Base-by-base conservation (phyloP, 129 eudicot genomes). In the Flaveria bidentis region DNA sequence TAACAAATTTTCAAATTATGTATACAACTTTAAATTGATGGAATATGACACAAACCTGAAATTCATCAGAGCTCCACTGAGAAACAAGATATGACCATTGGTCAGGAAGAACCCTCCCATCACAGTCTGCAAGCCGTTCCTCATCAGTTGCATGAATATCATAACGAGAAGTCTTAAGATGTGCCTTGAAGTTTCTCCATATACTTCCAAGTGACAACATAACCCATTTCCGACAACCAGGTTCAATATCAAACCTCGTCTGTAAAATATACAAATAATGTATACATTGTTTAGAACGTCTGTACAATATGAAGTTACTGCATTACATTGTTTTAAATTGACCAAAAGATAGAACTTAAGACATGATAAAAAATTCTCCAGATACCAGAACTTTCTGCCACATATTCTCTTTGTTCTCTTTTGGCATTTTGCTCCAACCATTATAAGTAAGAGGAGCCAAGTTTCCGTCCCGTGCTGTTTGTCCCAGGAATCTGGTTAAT, bases 361-460 rank as follows among this genome's bases (percentile, higher is more conserved):
- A 28, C 14, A 44, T 45, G 5, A 15, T 25, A 28, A 14, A 50
- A 26, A 55, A n/a, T 63, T 30, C 22, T 66, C 36, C 30, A 17
- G 15, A 72, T 84, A 87, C 91, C 88, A 81, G 80, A 57, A 87
- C 88, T 84, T 78, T 71, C 83, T 87, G 81, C 88, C 88, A 87
- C 88, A 82, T 79, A 17, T 72, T 76, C 61, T 87, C 88, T 76
- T 87, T 87, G 65, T 75, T 79, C 45, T 78, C 88, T 41, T 78
- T 61, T 1, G 91, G 88, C 81, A 87, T 47, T 61, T 77, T 69
- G 17, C 76, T 76, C 91, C 91, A 87, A 58, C 77, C 78, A 25
- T 64, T 47, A 80, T 76, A 84, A 62, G 77, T 87, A 65, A 87
- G 86, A 26, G 91, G 91, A 39, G 84, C 79, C 74, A 73, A 30